These are phyloP conservation scores for Chlorella sp. DNA, from an alignment of 139 green algal genomes.

Conservation along the genomic window DNA sequence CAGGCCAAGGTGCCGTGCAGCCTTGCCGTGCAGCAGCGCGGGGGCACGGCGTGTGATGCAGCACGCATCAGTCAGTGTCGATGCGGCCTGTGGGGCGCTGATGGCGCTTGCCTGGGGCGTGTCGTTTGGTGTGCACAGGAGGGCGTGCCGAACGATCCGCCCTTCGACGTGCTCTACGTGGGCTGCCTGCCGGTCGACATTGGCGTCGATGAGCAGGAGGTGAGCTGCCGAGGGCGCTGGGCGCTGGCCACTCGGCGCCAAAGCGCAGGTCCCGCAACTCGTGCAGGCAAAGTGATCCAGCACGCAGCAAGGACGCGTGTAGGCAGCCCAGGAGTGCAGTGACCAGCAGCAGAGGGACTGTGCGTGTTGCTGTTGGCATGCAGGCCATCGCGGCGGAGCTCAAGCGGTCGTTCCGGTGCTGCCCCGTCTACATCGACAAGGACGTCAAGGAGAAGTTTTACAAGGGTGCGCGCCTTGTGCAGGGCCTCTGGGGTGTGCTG, in stretches of 20 bases:
- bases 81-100: too few species aligned
- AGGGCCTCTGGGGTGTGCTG: too few species aligned
- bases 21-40: not conserved
- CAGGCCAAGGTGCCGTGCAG: conserved; percentile 71
- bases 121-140: too few species aligned
- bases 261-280: too few species aligned
- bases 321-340: too few species aligned
- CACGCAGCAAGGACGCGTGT: too few species aligned
- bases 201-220: conserved; percentile 72
- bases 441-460: conserved; percentile 89
- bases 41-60: too few species aligned
- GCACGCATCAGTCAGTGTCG: too few species aligned
- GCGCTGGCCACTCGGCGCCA: too few species aligned
- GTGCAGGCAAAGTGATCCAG: too few species aligned
- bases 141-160: conserved; percentile 51
- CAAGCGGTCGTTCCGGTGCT: conserved; percentile 69
- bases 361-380: conserved; percentile 11
- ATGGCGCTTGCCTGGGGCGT: too few species aligned
- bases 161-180: conserved; percentile 72
- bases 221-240: conserved; percentile 18
- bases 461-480: conserved; percentile 69
- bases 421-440: conserved; percentile 83
- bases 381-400: conserved; percentile 67
- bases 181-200: conserved; percentile 79
- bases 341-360: too few species aligned